Conservation (phyloP, 495 filamentous ascomycete species). For the Entonaema liquescens region DNA sequence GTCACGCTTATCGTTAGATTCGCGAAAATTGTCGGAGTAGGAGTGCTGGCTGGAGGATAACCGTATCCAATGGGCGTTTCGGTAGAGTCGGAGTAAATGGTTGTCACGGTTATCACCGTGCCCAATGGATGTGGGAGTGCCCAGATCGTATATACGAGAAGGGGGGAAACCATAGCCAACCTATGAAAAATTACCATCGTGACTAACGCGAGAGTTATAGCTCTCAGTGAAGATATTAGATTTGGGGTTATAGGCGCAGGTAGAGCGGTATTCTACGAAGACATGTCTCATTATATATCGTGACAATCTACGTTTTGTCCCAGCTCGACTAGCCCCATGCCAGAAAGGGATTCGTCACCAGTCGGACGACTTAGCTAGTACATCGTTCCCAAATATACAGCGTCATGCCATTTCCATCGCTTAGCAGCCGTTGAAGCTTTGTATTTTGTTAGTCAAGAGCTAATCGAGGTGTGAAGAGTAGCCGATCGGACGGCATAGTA, state of each 20-base stretch:
- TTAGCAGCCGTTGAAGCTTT: not conserved
- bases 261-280: not conserved
- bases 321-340: not conserved
- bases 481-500: conserved; percentile 10
- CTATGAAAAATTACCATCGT: not conserved
- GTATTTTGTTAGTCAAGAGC: not conserved
- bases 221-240: not conserved
- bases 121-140: conserved; percentile 3
- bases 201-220: not conserved
- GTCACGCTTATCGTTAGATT: conserved; percentile 5
- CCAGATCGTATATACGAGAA: not conserved
- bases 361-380: not conserved
- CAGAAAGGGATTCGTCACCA: conserved; percentile 3
- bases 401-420: not conserved
- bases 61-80: not conserved
- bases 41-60: not conserved
- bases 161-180: not conserved
- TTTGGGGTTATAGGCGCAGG: not conserved
- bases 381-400: not conserved
- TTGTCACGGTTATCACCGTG: not conserved
- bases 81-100: not conserved
- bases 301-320: not conserved
- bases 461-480: not conserved
- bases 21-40: not conserved
- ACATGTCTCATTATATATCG: not conserved